Evolutionary conservation across 208 protist genomes (phyloP).

Genomic region (Wallacemonas sp.): DNA sequence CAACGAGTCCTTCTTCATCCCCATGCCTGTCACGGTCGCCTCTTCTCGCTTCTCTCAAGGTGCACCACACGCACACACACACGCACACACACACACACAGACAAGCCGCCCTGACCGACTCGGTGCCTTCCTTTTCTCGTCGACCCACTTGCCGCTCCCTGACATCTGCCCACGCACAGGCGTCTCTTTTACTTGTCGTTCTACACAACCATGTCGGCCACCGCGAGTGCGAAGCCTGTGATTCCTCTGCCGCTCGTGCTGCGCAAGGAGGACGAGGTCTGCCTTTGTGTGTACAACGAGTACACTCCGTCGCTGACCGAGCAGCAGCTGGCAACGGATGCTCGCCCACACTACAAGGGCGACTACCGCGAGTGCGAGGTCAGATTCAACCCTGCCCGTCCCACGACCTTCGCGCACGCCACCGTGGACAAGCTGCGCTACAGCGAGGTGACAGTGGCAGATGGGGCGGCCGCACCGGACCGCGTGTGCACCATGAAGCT

Average conservation of each 20-base stretch:
- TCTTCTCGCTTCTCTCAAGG: no score
- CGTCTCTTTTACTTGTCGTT: no score
- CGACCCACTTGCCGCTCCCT: no score
- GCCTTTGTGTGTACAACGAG: constrained; percentile 73
- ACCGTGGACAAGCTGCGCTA: constrained; percentile 70
- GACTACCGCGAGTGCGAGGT: constrained; percentile 87
- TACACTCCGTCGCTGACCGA: constrained; percentile 45
- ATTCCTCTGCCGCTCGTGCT: constrained; percentile 62
- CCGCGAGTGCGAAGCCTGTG: not conserved
- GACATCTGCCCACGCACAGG: no score
- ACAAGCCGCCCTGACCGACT: no score
- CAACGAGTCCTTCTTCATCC: no score
- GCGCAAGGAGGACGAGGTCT: constrained; percentile 66
- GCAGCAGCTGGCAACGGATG: constrained; percentile 12
- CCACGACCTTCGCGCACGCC: constrained; percentile 73
- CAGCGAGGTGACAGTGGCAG: constrained; percentile 35
- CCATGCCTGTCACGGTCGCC: no score
- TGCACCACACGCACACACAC: no score
- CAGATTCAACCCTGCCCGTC: constrained; percentile 49
- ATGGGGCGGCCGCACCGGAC: constrained; percentile 1
- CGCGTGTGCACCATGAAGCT: constrained; percentile 24
- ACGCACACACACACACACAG: no score
- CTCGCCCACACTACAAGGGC: constrained; percentile 34
- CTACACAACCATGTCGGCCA: not conserved
- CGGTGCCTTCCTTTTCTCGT: no score